These are phyloP conservation scores for Cicer pinnatifidum DNA, from an alignment of 306 rosid genomes.

Conservation along the genomic window DNA sequence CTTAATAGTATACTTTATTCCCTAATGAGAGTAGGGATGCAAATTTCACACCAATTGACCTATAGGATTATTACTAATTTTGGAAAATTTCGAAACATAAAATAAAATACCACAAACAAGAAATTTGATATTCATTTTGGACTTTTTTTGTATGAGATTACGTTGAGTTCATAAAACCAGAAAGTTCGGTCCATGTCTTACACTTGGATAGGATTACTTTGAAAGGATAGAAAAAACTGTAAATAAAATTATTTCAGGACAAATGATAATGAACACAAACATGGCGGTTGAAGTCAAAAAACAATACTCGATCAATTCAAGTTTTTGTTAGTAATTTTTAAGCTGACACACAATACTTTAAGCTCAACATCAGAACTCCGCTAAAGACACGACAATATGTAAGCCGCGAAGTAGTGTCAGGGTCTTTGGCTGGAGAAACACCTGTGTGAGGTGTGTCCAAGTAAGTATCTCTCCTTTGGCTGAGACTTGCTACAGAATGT, in stretches of 20 bases:
- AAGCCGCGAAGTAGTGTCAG: background rate
- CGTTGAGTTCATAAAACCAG: too few species aligned
- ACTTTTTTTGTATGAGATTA: too few species aligned
- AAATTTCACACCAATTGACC: too few species aligned
- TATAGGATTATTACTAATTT: too few species aligned
- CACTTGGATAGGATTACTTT: background rate
- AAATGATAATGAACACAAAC: conserved; percentile 16
- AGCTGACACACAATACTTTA: conserved; percentile 34
- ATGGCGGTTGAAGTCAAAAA: background rate
- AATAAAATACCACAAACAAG: too few species aligned
- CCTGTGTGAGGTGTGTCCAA: too few species aligned
- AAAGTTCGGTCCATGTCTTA: background rate
- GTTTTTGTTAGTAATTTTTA: background rate
- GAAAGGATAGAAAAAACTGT: background rate
- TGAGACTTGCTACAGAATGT: background rate
- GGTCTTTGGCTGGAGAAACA: too few species aligned
- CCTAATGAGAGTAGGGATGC: background rate
- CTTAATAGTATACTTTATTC: too few species aligned
- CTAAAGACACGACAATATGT: conserved; percentile 4
- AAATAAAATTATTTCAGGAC: background rate
- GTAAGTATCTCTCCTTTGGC: background rate
- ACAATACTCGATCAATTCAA: background rate
- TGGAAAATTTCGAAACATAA: too few species aligned
- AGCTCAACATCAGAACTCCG: conserved; percentile 22
- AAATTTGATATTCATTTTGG: too few species aligned